Conservation (phyloP, 2,329 filamentous ascomycete species). For the Penicillium hesseltinei region DNA sequence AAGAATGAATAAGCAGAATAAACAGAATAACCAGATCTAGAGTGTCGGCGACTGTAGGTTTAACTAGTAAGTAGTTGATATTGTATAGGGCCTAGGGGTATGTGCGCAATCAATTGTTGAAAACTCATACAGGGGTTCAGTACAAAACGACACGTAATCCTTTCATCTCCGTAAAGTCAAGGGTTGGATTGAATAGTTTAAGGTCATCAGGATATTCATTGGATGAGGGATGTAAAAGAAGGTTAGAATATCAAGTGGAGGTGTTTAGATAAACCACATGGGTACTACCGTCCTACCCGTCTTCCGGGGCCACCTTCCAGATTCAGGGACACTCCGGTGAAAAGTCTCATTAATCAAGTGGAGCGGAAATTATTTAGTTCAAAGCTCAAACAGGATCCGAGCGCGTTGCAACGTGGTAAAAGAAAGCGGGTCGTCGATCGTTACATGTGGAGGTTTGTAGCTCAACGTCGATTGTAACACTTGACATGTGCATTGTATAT, state of each 20-base stretch:
- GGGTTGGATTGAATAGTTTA: not conserved
- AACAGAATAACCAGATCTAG: not conserved
- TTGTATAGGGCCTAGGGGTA: not conserved
- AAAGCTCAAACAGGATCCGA: not conserved
- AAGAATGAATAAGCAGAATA: not conserved
- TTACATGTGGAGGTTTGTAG: not conserved
- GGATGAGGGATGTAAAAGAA: not conserved
- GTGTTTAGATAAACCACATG: not conserved
- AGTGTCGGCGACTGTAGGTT: not conserved
- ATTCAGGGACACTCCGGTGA: not conserved
- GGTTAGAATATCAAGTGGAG: not conserved
- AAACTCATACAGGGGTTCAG: not conserved
- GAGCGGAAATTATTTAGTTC: not conserved
- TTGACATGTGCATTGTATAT: not conserved
- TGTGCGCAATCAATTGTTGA: not conserved
- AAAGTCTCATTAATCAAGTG: not conserved
- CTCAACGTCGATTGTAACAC: not conserved
- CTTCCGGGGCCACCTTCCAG: not conserved
- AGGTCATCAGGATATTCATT: not conserved
- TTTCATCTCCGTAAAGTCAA: not conserved
- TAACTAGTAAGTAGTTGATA: not conserved
- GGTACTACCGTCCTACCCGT: not conserved
- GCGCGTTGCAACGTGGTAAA: not conserved
- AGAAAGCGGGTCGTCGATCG: not conserved
- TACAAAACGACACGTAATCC: not conserved